These are phyloP conservation scores for Psilocybe mexicana DNA, from an alignment of 1,284 basidiomycete genomes.

Conservation along the genomic window DNA sequence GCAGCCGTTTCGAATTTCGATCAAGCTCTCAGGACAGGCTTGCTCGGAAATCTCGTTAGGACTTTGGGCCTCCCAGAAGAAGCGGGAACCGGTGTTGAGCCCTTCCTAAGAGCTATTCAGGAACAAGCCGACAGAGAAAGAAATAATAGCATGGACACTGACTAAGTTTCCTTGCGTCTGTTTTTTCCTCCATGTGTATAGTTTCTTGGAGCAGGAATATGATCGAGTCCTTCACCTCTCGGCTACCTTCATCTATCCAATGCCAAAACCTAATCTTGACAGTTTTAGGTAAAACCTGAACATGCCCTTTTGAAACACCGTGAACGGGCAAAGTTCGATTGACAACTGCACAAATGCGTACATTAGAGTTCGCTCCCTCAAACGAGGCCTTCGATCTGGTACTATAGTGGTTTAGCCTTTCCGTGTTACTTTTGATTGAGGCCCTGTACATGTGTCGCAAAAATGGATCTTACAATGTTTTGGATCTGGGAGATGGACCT, in stretches of 20 bases:
- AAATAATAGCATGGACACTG: slow-evolving; percentile 60
- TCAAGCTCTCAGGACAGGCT: slow-evolving; percentile 73
- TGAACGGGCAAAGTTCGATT: not conserved
- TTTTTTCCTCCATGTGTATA: not conserved
- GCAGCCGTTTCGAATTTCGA: slow-evolving; percentile 66
- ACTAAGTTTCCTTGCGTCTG: slow-evolving; percentile 33
- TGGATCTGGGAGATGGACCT: no score
- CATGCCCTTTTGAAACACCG: not conserved
- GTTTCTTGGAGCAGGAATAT: not conserved
- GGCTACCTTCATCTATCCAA: not conserved
- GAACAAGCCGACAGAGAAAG: slow-evolving; percentile 65
- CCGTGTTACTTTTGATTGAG: not conserved
- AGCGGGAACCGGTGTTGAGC: slow-evolving; percentile 68
- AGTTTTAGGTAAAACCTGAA: not conserved
- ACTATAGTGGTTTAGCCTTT: not conserved
- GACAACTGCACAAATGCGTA: not conserved
- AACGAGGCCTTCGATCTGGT: slow-evolving; percentile 13
- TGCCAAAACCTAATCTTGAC: slow-evolving; percentile 6
- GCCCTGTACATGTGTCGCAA: no score
- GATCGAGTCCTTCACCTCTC: not conserved
- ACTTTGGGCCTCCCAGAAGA: slow-evolving; percentile 78
- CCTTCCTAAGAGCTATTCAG: slow-evolving; percentile 73
- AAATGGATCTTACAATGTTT: no score
- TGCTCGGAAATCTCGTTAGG: slow-evolving; percentile 68
- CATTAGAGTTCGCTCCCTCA: slow-evolving; percentile 14